Evolutionary conservation across 1,284 basidiomycete genomes (phyloP), one percentile per base, ranked within the genome.

Genomic region (Athelia psychrophila): DNA sequence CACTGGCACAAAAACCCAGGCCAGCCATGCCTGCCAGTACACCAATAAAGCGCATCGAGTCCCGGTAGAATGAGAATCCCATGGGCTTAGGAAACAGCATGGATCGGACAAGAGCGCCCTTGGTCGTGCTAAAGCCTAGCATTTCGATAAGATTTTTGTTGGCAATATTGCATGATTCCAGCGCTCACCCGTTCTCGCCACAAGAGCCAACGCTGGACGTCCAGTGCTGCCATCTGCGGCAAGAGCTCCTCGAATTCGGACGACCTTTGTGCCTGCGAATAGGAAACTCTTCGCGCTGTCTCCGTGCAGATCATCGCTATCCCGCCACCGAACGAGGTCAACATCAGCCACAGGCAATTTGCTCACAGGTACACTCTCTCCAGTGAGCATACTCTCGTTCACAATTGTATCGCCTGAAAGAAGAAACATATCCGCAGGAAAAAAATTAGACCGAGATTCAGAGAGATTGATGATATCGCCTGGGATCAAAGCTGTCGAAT

Each of bases 71-170:
- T 68, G 96, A 95, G 80, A 93, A 95, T 0, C 95, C 96, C 63
- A 98, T 95, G 0, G 96, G 95, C 66, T 98, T 98, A 0, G 97
- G 97, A 75, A 97, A 99, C 16, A 99, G 77, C 97, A 99, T 99
- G 0, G 95, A 97, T 22, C 97, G 83, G 8, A 99, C 85, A 18
- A 99, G 78, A 0, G 96, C 91, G 27, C 97, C 97, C 71, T 99
- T 99, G 12, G 97, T 99, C 2, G 97, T 99, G 67, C 93, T 93
- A 73, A 99, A 99, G 0, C 93, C 93, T 91, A 55, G 24, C 13
- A 35, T 44, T 23, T 23, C 45, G 44, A 44, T 47, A 54, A 48
- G 52, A 46, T 44, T 6, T 30, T 13, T 30, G 27, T 23, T 35
- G 22, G 24, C 13, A 49, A 22, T 20, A 44, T 38, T 42, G 51